phyloP scores from a whole-genome alignment of 2,329 filamentous ascomycete genomes.

The Thielaviopsis ethacetica region DNA sequence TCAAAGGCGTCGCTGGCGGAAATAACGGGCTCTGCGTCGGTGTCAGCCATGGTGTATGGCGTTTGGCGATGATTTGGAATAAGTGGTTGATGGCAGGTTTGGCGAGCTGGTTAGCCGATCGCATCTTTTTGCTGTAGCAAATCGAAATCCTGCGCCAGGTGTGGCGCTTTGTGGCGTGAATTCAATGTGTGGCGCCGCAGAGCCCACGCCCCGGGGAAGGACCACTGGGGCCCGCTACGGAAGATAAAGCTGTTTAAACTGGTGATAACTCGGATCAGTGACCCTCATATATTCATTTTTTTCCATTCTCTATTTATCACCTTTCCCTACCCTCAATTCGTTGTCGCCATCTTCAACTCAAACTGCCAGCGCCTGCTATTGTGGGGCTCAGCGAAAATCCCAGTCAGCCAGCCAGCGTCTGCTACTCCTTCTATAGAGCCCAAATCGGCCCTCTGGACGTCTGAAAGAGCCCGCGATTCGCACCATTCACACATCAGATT shows the following conservation, averaged over 20 bases:
- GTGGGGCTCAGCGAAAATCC: not conserved
- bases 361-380: not conserved
- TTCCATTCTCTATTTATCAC: too few species aligned
- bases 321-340: too few species aligned
- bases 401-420: not conserved
- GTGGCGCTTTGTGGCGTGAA: not conserved
- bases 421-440: not conserved
- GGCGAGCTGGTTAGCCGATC: not conserved
- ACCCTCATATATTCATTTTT: too few species aligned
- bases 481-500: not conserved
- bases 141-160: not conserved
- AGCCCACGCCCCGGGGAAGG: not conserved
- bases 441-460: not conserved
- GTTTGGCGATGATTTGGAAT: not conserved
- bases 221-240: too few species aligned
- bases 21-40: not conserved
- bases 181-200: not conserved
- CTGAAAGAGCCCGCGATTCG: not conserved
- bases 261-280: too few species aligned
- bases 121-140: not conserved
- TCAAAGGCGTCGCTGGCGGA: not conserved
- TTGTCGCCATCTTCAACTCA: too few species aligned
- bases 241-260: too few species aligned
- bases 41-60: not conserved
- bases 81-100: conserved; percentile 10